Percentiles rank a stretch among this genome's conserved stretches.
phyloP scores from a whole-genome alignment of 805 yeast genomes.

The Isabelozyma heimii region DNA sequence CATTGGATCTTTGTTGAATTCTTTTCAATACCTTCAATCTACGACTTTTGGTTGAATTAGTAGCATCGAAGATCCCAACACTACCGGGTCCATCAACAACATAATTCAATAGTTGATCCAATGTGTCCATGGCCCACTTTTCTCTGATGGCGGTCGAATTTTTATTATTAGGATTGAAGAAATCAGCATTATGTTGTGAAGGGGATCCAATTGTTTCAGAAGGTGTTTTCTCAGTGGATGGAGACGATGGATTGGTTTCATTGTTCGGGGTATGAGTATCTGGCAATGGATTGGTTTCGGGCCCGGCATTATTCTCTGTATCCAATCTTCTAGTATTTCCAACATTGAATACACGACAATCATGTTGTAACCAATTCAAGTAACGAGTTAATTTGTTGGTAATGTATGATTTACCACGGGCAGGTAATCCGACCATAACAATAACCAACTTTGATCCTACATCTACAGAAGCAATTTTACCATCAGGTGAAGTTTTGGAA shows the following conservation, averaged over 20 bases:
- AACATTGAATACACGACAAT: conserved; percentile 87
- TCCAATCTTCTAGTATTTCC: conserved; percentile 90
- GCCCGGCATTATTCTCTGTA: conserved; percentile 57
- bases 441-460: conserved; percentile 83
- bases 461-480: conserved; percentile 59
- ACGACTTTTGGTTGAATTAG: conserved; percentile 70
- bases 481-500: conserved; percentile 76
- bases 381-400: conserved; percentile 89
- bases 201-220: conserved; percentile 15
- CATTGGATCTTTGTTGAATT: conserved; percentile 54
- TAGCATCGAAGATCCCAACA: conserved; percentile 89
- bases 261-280: conserved; percentile 37
- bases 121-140: conserved; percentile 94
- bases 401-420: conserved; percentile 90
- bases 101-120: conserved; percentile 79
- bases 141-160: conserved; percentile 69
- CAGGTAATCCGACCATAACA: conserved; percentile 96
- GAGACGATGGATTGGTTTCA: conserved; percentile 9
- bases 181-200: conserved; percentile 67
- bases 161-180: conserved; percentile 78
- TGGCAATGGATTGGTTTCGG: conserved; percentile 60
- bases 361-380: conserved; percentile 91
- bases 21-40: conserved; percentile 56
- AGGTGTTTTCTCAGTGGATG: background rate
- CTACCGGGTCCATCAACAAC: conserved; percentile 78